Base-by-base conservation (phyloP, 2,329 filamentous ascomycete species). In the Leptographium flavum region DNA sequence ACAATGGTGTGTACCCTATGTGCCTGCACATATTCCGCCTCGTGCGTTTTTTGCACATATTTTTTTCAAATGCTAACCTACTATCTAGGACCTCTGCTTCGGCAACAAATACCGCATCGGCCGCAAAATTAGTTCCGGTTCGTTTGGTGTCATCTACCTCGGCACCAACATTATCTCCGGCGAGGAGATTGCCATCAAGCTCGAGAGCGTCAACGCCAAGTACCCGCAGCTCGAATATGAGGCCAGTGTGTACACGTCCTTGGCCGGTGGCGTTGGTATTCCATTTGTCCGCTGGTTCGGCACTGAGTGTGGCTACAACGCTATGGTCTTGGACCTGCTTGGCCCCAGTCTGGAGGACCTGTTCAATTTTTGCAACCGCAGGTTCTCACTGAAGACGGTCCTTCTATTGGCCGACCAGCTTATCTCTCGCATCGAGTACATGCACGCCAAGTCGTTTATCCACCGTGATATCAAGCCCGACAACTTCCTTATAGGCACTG, bases 301-400 rank as follows among this genome's bases (percentile, higher is more conserved):
- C 56, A 96, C 90, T 49, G 92, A 98, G 69, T 96, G 90, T 67
- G 92, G 96, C 71, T 96, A 98, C 79, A 96, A 98, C 68, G 92
- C 92, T 64, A 96, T 98, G 92, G 92, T 98, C 43, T 79, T 96
- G 54, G 92, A 98, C 60, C 81, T 98, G 23, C 83, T 98, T 47
- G 92, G 92, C 33, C 92, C 92, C 54, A 92, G 83, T 59, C 70
- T 98, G 66, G 92, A 98, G 68, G 92, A 98, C 62, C 76, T 98
- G 30, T 98, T 98, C 85, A 96, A 98, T 78, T 96, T 96, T 67
- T 98, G 92, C 80, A 96, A 96, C 80, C 84, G 92, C 66, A 96
- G 96, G 66, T 98, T 96, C 73, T 95, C 92, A 13, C 71, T 98
- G 55, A 98, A 98, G 82, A 98, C 92, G 1, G 92, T 98, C 25